Base-by-base conservation (phyloP, 257 asterid genomes). In the Nyctanthes arbortristis region DNA sequence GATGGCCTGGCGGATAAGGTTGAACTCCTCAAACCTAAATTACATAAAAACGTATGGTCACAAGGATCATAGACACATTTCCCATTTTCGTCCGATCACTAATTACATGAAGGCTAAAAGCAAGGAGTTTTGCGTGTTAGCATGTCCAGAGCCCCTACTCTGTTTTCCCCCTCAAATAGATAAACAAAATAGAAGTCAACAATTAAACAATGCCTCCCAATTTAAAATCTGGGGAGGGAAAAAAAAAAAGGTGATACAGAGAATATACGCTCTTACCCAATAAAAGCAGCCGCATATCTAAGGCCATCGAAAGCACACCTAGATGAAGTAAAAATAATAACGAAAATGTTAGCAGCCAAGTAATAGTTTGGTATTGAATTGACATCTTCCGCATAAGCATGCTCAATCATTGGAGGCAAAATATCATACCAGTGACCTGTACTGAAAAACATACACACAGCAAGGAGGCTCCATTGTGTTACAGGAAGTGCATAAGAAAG, bases 231-330 rank as follows among this genome's bases (percentile, higher is more conserved):
- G n/a, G n/a, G 39, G 45, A 49, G 59, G n/a, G n/a, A n/a, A 66
- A 60, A 25, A 35, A 57, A 12, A 58, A 67, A 40, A 54, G 39
- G 49, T 18, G 9, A 30, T 22, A 32, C 4, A 20, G 35, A 65
- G 22, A 39, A 22, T 22, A 28, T 34, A 52, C 61, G 66, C 61
- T 58, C 96, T 84, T 73, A 91, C 97, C 98, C 98, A 37, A 89
- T 77, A 78, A 91, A 93, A 64, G 99, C 96, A 43, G 99, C 88
- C 73, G 96, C 96, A 73, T 89, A 91, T 73, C 99, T 85, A 69
- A 93, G 96, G 73, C 99, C 99, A 79, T 93, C 99, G 66, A 93
- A 91, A 59, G 97, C 88, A 77, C 99, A 93, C 98, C 96, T 91
- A 79, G 80, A 81, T 33, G 61, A 74, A 49, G 60, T 40, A 11